Evolutionary conservation across 2,329 filamentous ascomycete genomes (phyloP), one percentile per base, ranked within the genome.

Genomic region (Exserohilum rostratum): DNA sequence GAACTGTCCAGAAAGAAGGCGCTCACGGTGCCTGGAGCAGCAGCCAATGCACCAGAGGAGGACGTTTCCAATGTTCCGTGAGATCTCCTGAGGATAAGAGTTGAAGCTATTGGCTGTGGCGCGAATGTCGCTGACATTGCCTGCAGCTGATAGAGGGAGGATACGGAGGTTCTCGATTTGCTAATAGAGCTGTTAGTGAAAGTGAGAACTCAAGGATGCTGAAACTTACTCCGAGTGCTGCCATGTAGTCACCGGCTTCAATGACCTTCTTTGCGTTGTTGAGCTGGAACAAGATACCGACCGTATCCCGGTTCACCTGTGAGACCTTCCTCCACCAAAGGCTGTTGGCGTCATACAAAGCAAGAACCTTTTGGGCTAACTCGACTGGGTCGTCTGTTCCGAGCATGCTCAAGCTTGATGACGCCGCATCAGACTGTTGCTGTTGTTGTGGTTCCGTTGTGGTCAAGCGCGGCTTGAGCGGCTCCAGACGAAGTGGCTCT

Each of bases 1-100:
- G 75, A 89, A 97, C 65, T 88, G 85, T 25, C 88, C 87, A 54
- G 82, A 83, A 51, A 84, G 83, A 57, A 87, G 80, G 65, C 90
- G 87, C 58, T 74, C 72, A 18, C 90, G 85, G 76, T 96, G 89
- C 52, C 87, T 85, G 45, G 89, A 88, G 76, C 93, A 96, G 78
- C 90, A 92, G 37, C 89, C 84, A 63, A 99, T 91, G 45, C 91
- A 91, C 95, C 95, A 98, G 79, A 96, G 89, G 60, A 99, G 84
- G 58, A 98, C 82, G 75, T 93, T 91, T 15, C 93, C 93, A 66
- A 97, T 87, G 69, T 95, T 96, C 72, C 91, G 88, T 2, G 93
- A 89, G 35, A 99, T 90, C 6, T 92, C 86, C 63, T 91, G 86
- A 3, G 91, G 85, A 35, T 96, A 83, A 1, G 84, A 82, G 13